These are phyloP conservation scores for Fusarium aywerte DNA, from an alignment of 2,329 filamentous ascomycete genomes.

Conservation along the genomic window DNA sequence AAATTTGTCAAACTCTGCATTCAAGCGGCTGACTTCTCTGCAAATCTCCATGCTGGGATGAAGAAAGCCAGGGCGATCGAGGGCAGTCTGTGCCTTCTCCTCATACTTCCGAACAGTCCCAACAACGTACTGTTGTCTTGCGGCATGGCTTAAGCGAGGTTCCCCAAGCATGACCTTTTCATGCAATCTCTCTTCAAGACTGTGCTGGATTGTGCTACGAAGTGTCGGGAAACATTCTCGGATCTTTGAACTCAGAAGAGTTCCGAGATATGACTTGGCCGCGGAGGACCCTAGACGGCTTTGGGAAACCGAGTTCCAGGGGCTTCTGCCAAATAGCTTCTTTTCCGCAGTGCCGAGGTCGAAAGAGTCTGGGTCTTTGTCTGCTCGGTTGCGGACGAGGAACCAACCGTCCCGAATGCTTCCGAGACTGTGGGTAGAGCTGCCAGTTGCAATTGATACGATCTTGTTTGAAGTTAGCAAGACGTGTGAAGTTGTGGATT, in stretches of 20 bases:
- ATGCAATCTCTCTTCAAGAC: slow-evolving; percentile 29
- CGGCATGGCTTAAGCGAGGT: slow-evolving; percentile 36
- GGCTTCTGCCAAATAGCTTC: slow-evolving; percentile 43
- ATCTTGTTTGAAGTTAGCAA: slow-evolving; percentile 23
- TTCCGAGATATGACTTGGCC: slow-evolving; percentile 47
- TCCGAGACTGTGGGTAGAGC: slow-evolving; percentile 2
- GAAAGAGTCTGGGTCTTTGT: slow-evolving; percentile 37
- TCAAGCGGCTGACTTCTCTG: slow-evolving; percentile 30
- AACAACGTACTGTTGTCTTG: slow-evolving; percentile 45
- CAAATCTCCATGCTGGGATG: slow-evolving; percentile 42
- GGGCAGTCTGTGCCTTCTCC: slow-evolving; percentile 23
- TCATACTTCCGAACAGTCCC: slow-evolving; percentile 43
- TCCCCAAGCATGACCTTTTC: slow-evolving; percentile 42
- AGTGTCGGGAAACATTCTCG: slow-evolving; percentile 49
- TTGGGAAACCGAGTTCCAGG: slow-evolving; percentile 45
- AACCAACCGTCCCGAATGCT: slow-evolving; percentile 48
- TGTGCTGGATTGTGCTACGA: slow-evolving; percentile 35
- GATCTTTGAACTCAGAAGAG: slow-evolving; percentile 51
- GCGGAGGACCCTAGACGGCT: slow-evolving; percentile 46
- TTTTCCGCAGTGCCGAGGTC: slow-evolving; percentile 46
- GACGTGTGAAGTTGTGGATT: accelerated
- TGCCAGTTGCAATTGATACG: slow-evolving; percentile 20
- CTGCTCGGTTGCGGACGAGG: slow-evolving; percentile 51
- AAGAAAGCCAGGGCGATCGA: slow-evolving; percentile 44
- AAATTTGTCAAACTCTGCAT: slow-evolving; percentile 42